These are phyloP conservation scores for Cadophora gregata DNA, from an alignment of 2,329 filamentous ascomycete species.

Conservation along the genomic window DNA sequence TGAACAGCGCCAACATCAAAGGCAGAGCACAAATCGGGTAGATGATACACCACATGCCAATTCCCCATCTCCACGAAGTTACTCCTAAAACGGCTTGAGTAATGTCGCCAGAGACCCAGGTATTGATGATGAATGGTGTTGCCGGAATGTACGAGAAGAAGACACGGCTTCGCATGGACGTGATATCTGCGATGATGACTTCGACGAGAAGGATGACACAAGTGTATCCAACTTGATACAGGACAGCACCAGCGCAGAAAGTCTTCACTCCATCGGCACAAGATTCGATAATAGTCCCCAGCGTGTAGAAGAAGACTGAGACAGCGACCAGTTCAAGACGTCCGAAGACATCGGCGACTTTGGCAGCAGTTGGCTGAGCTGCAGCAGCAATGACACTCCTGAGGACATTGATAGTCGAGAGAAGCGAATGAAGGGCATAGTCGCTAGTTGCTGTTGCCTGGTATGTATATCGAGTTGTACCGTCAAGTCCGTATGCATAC, in stretches of 20 bases:
- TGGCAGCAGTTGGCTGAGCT: conserved; percentile 16
- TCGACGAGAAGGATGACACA: conserved; percentile 14
- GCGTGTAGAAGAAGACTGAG: conserved; percentile 17
- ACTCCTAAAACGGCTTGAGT: conserved; percentile 5
- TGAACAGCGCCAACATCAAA: conserved; percentile 10
- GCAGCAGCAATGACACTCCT: conserved; percentile 14
- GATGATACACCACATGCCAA: conserved; percentile 18
- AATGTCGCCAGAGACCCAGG: conserved; percentile 9
- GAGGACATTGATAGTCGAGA: conserved; percentile 14
- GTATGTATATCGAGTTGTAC: conserved; percentile 10
- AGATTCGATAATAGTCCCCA: conserved; percentile 10
- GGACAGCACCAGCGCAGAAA: conserved; percentile 9
- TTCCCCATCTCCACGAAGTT: conserved; percentile 18
- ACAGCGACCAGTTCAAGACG: conserved; percentile 9
- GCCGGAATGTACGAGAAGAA: conserved; percentile 18
- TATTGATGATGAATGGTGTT: conserved; percentile 15
- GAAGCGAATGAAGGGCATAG: conserved; percentile 16
- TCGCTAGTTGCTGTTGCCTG: conserved; percentile 13
- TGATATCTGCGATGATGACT: conserved; percentile 19
- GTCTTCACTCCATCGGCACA: conserved; percentile 16
- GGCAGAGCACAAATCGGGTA: conserved; percentile 14
- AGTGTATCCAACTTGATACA: conserved; percentile 16
- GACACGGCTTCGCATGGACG: conserved; percentile 16
- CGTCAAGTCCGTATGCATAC: conserved; percentile 15
- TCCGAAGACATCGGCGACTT: conserved; percentile 16